Conservation (phyloP, 176 grass and related monocot species). For the Otatea glauca region DNA sequence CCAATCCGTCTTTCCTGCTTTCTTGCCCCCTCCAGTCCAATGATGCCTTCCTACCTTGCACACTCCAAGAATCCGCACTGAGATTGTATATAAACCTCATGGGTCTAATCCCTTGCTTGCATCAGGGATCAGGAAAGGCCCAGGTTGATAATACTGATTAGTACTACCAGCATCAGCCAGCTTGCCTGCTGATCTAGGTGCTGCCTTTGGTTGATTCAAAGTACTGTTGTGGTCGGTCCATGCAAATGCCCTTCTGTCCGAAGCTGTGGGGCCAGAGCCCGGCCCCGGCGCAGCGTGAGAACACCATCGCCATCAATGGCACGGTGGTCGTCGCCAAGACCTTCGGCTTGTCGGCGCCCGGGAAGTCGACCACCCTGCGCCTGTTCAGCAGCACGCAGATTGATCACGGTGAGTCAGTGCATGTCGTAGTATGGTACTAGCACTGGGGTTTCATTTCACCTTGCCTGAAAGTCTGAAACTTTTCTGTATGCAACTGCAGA, state of each 20-base stretch:
- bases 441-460: not conserved
- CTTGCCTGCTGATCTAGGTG: not conserved
- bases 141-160: not conserved
- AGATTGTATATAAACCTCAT: not conserved
- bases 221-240: not conserved
- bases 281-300: not conserved
- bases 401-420: constrained; percentile 52
- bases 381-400: constrained; percentile 77
- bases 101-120: constrained; percentile 13
- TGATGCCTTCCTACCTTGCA: constrained; percentile 51
- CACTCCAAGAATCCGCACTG: constrained; percentile 60
- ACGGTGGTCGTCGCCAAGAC: constrained; percentile 62
- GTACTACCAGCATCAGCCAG: not conserved
- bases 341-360: constrained; percentile 37
- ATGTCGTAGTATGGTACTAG: not conserved
- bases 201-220: not conserved
- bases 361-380: constrained; percentile 63
- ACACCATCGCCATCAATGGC: constrained; percentile 54
- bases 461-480: not conserved
- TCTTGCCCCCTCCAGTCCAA: constrained; percentile 1
- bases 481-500: constrained; percentile 15
- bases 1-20: constrained; percentile 5
- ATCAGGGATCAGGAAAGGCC: not conserved
- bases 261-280: constrained; percentile 26
- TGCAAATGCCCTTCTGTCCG: constrained; percentile 59